Percentiles rank a stretch among this genome's conserved stretches.
Conservation (phyloP, 345 rosid genomes). For the Citrus trifoliata region DNA sequence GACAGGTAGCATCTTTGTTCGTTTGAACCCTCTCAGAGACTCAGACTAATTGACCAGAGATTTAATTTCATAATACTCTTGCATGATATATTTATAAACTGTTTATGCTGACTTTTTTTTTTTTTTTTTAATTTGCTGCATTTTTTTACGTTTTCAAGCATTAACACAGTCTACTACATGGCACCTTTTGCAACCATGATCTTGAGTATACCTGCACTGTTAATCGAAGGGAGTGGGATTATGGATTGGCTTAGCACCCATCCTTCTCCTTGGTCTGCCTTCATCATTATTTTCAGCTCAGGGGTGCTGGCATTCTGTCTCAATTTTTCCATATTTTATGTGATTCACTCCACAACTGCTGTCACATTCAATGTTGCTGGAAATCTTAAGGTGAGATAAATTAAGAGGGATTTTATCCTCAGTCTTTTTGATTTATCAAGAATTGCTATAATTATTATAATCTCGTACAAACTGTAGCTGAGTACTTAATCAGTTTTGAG, state of each 20-base stretch:
- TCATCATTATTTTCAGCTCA: slow-evolving; percentile 77
- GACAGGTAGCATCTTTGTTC: slow-evolving; percentile 60
- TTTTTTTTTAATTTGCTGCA: neutral
- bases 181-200: slow-evolving; percentile 98
- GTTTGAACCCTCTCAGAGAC: no score
- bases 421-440: neutral
- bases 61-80: neutral
- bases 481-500: neutral
- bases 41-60: neutral
- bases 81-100: neutral
- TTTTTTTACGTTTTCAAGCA: slow-evolving; percentile 38
- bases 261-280: slow-evolving; percentile 48
- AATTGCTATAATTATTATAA: neutral
- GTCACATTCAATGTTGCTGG: slow-evolving; percentile 99
- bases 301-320: slow-evolving; percentile 96
- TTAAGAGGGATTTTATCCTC: neutral
- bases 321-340: slow-evolving; percentile 96
- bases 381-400: slow-evolving; percentile 82
- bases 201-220: slow-evolving; percentile 75
- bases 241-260: slow-evolving; percentile 71
- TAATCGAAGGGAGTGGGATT: slow-evolving; percentile 90
- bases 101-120: slow-evolving; percentile 10
- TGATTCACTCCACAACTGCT: slow-evolving; percentile 98
- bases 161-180: slow-evolving; percentile 99
- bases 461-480: neutral